phyloP scores from a whole-genome alignment of 2,329 filamentous ascomycete species.

The Sporothrix curviconia region DNA sequence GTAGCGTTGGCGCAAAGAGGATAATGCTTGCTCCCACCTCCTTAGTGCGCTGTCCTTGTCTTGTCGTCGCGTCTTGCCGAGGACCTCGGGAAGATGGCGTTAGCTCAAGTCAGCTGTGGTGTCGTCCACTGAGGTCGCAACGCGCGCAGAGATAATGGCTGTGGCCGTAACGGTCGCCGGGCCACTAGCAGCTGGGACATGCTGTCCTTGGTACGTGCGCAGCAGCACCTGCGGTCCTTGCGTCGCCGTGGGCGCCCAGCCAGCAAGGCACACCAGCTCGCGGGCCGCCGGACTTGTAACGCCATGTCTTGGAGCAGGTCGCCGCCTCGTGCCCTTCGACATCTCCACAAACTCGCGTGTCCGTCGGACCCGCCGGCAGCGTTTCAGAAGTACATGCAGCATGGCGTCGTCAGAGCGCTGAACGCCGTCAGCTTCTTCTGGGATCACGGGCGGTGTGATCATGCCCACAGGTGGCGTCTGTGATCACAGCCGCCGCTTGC shows the following conservation, averaged over 20 bases:
- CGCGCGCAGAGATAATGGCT: conserved; percentile 73
- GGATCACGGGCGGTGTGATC: conserved; percentile 83
- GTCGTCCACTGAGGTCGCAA: conserved; percentile 91
- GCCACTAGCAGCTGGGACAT: conserved; percentile 80
- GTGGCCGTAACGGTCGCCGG: conserved; percentile 71
- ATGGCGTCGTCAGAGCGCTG: conserved; percentile 96
- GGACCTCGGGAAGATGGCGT: conserved; percentile 80
- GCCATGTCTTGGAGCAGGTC: conserved; percentile 92
- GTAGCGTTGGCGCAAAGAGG: conserved; percentile 57
- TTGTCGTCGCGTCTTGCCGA: conserved; percentile 64
- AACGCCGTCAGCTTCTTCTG: conserved; percentile 97
- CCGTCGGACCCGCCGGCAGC: conserved; percentile 72
- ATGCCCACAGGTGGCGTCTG: conserved; percentile 79
- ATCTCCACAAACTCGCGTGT: conserved; percentile 79
- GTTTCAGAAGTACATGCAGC: conserved; percentile 89
- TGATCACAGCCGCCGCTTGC: conserved; percentile 79
- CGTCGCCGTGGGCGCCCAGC: conserved; percentile 73
- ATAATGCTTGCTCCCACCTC: conserved; percentile 59
- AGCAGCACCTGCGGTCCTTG: conserved; percentile 90
- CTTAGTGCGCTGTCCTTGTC: too few relatives aligned
- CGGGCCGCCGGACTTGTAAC: conserved; percentile 83
- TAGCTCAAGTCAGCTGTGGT: conserved; percentile 81
- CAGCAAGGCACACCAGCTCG: conserved; percentile 76
- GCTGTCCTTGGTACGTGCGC: conserved; percentile 80
- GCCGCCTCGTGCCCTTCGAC: conserved; percentile 80